These are phyloP conservation scores for Heterobasidion annosum DNA, from an alignment of 1,284 basidiomycete genomes.

Conservation along the genomic window DNA sequence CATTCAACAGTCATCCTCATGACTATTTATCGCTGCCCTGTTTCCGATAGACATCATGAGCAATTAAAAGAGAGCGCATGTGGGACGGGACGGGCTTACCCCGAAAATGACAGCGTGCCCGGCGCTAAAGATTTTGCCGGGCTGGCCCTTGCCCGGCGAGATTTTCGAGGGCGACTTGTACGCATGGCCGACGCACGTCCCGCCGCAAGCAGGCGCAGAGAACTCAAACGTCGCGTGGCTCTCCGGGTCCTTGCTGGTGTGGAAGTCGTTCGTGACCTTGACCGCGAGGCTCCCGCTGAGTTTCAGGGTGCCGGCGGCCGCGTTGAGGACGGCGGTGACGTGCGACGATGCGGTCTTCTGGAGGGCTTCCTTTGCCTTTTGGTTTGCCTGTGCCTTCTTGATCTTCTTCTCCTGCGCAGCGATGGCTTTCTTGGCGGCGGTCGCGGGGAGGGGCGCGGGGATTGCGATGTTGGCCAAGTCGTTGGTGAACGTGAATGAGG, in stretches of 20 bases:
- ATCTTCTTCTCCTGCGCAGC: neutral
- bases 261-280: neutral
- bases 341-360: neutral
- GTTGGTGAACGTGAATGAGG: neutral
- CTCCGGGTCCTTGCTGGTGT: neutral
- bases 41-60: too few relatives aligned
- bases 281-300: neutral
- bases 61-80: too few relatives aligned
- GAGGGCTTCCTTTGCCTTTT: neutral
- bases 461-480: neutral
- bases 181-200: neutral
- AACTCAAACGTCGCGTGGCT: neutral
- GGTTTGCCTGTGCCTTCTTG: neutral
- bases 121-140: neutral
- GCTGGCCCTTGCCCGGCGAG: neutral
- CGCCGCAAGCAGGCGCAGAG: neutral
- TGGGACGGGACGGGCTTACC: neutral
- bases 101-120: neutral
- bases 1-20: too few relatives aligned
- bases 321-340: neutral
- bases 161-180: neutral
- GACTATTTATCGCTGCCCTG: too few relatives aligned
- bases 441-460: too few relatives aligned
- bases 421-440: neutral
- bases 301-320: neutral